Percentiles rank a stretch among this genome's conserved stretches.
Evolutionary conservation across 306 rosid species (phyloP).

Genomic region (Elaeagnus macrophylla): DNA sequence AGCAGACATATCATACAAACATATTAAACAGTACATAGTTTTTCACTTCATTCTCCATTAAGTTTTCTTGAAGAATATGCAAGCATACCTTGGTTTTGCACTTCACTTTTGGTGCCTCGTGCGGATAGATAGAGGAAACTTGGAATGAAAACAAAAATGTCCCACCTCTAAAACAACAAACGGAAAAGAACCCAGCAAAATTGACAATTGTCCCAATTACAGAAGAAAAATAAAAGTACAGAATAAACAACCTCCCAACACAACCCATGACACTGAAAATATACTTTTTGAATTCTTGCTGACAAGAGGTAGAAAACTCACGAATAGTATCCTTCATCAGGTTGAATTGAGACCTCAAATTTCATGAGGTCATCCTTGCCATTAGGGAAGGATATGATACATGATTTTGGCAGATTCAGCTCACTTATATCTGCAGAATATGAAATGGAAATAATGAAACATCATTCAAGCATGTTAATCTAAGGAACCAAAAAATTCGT

Average conservation of each 20-base stretch:
- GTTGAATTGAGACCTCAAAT: conserved; percentile 86
- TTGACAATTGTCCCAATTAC: conserved; percentile 1
- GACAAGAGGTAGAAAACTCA: conserved; percentile 26
- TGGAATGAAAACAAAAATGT: conserved; percentile 67
- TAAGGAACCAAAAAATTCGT: background rate
- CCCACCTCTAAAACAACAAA: conserved; percentile 58
- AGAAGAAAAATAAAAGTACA: background rate
- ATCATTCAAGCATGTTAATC: conserved; percentile 10
- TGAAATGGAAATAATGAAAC: conserved; percentile 15
- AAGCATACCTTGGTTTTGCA: conserved; percentile 83
- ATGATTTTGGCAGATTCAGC: conserved; percentile 84
- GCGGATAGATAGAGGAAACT: conserved; percentile 76
- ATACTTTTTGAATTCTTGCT: background rate
- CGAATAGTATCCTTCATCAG: conserved; percentile 89
- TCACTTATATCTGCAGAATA: conserved; percentile 75
- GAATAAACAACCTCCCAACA: no score
- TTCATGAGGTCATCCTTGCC: conserved; percentile 96
- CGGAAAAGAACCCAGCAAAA: conserved; percentile 11
- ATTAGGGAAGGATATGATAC: conserved; percentile 68
- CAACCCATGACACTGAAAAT: no score
- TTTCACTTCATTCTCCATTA: no score
- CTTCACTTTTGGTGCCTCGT: conserved; percentile 94
- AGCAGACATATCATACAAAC: conserved; percentile 5
- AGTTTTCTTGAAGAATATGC: background rate
- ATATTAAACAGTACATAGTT: background rate